Evolutionary conservation across 1,284 basidiomycete genomes (phyloP).

Genomic region (Microbotryum saponariae): DNA sequence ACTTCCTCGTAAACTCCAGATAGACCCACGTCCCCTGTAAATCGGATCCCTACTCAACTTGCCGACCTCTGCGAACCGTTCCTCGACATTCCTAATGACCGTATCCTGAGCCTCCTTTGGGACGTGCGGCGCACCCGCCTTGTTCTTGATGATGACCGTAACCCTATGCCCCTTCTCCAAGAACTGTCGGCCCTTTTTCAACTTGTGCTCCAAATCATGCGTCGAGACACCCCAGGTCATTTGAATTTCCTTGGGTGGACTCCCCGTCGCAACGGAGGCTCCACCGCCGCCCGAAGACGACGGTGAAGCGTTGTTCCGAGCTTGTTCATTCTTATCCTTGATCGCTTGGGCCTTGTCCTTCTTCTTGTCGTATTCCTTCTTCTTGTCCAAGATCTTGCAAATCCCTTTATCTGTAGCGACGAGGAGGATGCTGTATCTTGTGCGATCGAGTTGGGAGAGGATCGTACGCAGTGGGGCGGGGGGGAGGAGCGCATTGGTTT

Average conservation of each 20-base stretch:
- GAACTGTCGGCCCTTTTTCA: conserved; percentile 54
- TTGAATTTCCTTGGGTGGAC: conserved; percentile 57
- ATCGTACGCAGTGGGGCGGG: conserved; percentile 17
- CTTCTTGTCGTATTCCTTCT: conserved; percentile 37
- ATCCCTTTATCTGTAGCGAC: conserved; percentile 35
- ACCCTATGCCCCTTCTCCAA: conserved; percentile 56
- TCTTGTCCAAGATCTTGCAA: conserved; percentile 43
- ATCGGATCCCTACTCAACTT: conserved; percentile 2
- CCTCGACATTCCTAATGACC: conserved; percentile 12
- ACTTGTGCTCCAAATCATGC: conserved; percentile 59
- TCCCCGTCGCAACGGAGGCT: background rate
- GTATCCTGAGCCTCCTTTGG: conserved; percentile 3
- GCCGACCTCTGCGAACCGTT: conserved; percentile 8
- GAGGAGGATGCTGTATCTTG: conserved; percentile 20
- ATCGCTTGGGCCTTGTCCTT: conserved; percentile 35
- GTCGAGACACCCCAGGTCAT: conserved; percentile 58
- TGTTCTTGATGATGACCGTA: conserved; percentile 46
- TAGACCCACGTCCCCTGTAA: conserved; percentile 5
- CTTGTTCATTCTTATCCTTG: conserved; percentile 21
- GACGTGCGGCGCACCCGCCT: conserved; percentile 12
- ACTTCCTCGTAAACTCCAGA: conserved; percentile 16
- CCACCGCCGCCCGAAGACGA: no score
- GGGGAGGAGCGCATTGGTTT: conserved; percentile 14
- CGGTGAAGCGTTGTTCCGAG: conserved; percentile 7
- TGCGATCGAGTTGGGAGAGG: conserved; percentile 24